Base-by-base conservation (phyloP, 257 asterid genomes). In the Petunia axillaris region DNA sequence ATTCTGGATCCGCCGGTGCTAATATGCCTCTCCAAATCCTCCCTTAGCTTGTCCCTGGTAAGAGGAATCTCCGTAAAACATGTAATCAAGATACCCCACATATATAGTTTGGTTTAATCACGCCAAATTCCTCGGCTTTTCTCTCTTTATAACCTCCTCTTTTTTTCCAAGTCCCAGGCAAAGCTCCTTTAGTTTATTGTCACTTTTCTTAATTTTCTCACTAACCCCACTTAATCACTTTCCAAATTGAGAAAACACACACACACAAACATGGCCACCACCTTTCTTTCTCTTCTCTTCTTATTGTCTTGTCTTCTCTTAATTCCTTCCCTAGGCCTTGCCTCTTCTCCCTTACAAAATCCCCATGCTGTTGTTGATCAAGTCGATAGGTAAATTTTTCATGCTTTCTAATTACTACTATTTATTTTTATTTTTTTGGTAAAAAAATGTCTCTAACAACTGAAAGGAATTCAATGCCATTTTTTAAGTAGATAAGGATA, bases 301-400 rank as follows among this genome's bases (percentile, higher is more conserved):
- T 62, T 90, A 9, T 11, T 67, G 35, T 80, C 80, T 41, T 85
- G 39, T 67, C 67, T 81, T 25, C 15, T 84, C 8, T 10, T 71
- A 35, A 35, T 81, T 58, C 81, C 88, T 58, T 50, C 87, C 62
- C 87, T 89, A 25, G 25, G 25, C 80, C 16, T 74, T 80, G 87
- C 91, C 86, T 86, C 93, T 63, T 76, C 80, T 11, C 25, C 84
- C 25, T 64, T 76, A 66, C 89, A 79, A 78, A 82, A 91, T 59
- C 90, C 91, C 13, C 91, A 86, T 59, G 11, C 86, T 54, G 88
- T 89, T 0, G 89, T 87, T 78, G 84, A 89, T 81, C 75, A 87
- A 85, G 89, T 90, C 25, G 86, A 90, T 63, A 87, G 91, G 94
- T 90, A 82, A 9, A 73, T 81, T 62, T 46, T 64, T 39, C 77